phyloP scores from a whole-genome alignment of 2,329 filamentous ascomycete genomes.

The Verticillium albo-atrum region DNA sequence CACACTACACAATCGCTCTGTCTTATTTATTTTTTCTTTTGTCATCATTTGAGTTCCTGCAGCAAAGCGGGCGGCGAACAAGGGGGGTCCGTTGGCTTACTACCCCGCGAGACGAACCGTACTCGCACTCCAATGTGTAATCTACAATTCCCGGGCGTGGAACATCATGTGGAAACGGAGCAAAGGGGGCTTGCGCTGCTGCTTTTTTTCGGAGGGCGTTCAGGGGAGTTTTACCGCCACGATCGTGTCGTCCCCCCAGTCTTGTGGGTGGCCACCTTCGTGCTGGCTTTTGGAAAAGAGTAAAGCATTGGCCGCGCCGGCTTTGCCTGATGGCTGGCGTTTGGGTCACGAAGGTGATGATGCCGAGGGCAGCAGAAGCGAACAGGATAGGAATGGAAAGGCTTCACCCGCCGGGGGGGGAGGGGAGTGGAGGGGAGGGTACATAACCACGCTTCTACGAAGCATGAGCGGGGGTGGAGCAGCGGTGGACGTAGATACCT shows the following conservation, averaged over 20 bases:
- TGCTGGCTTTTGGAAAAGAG: background rate
- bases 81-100: background rate
- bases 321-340: background rate
- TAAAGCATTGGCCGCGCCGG: background rate
- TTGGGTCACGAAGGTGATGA: background rate
- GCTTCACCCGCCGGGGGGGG: background rate
- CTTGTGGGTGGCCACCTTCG: background rate
- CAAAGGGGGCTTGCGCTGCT: background rate
- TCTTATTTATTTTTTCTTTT: conserved; percentile 3
- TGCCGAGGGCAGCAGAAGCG: background rate
- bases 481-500: background rate
- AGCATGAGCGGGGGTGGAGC: background rate
- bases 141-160: background rate
- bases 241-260: background rate
- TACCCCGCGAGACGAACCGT: background rate
- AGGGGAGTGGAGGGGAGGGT: too few relatives aligned
- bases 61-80: conserved; percentile 1
- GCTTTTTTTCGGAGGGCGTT: background rate
- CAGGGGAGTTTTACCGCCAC: background rate
- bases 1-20: background rate
- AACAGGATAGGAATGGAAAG: background rate
- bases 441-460: too few relatives aligned
- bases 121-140: background rate
- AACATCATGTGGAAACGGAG: background rate
- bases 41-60: background rate